phyloP scores from a whole-genome alignment of 495 filamentous ascomycete genomes.

The Penicillium longicatenatum region DNA sequence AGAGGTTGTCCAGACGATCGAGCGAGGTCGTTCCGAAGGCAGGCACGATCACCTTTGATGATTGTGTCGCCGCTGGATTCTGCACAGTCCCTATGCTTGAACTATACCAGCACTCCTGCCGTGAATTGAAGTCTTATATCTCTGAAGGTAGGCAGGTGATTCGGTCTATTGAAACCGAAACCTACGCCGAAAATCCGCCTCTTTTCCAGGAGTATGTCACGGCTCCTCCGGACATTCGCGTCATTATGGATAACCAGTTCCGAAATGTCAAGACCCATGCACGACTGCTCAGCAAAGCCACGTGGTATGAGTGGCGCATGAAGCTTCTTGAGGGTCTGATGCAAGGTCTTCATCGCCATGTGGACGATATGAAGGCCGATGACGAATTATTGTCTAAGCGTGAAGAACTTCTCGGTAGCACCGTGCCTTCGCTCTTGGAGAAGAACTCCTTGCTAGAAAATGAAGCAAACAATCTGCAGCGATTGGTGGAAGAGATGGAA shows the following conservation, averaged over 20 bases:
- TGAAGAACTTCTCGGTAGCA: constrained; percentile 61
- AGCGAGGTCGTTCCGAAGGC: constrained; percentile 47
- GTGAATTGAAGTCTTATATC: constrained; percentile 93
- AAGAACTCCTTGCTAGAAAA: constrained; percentile 60
- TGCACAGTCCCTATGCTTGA: constrained; percentile 93
- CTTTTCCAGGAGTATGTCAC: constrained; percentile 89
- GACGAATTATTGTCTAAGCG: constrained; percentile 66
- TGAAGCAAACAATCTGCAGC: constrained; percentile 66
- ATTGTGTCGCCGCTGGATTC: constrained; percentile 82
- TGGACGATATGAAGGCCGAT: constrained; percentile 75
- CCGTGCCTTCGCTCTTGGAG: constrained; percentile 63
- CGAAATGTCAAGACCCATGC: constrained; percentile 95
- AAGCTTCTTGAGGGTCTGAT: constrained; percentile 82
- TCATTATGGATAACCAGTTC: constrained; percentile 93
- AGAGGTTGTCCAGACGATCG: constrained; percentile 37
- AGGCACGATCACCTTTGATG: constrained; percentile 58
- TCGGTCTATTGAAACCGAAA: constrained; percentile 83
- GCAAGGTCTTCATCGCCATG: constrained; percentile 72
- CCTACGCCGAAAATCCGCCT: constrained; percentile 82
- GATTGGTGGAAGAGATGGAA: constrained; percentile 71
- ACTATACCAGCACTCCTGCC: constrained; percentile 92
- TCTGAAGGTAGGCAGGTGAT: constrained; percentile 86
- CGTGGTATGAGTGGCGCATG: constrained; percentile 98
- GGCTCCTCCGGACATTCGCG: constrained; percentile 79
- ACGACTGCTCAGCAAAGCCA: constrained; percentile 82